These are phyloP conservation scores for Eimeria necatrix DNA, from an alignment of 169 alveolate species.

Conservation along the genomic window DNA sequence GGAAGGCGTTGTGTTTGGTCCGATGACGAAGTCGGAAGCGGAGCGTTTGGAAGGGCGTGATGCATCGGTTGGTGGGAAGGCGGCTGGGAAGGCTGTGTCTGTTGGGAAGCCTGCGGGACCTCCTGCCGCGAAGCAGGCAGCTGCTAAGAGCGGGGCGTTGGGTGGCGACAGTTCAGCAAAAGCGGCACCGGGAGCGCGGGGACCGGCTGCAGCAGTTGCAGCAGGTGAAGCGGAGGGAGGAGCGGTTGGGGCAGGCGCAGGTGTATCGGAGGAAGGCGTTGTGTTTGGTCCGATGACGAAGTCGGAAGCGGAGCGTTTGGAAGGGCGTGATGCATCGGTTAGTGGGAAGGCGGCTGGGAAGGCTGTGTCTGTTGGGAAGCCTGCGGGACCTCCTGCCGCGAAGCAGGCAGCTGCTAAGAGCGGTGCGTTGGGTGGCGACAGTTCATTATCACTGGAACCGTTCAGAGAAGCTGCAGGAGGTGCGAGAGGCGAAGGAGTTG, in stretches of 20 bases:
- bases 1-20: neutral
- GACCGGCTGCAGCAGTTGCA: no score
- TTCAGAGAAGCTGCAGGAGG: neutral
- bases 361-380: no score
- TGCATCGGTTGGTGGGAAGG: neutral
- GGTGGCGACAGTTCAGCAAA: neutral
- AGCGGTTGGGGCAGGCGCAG: neutral
- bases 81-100: neutral
- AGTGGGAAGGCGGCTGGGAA: no score
- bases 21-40: neutral
- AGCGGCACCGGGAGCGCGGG: neutral
- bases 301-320: no score
- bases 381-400: no score
- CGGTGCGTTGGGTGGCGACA: neutral
- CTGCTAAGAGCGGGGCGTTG: neutral
- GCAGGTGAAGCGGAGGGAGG: neutral
- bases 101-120: neutral
- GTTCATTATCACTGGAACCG: no score
- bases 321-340: no score
- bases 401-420: neutral
- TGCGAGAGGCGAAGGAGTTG: neutral
- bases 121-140: neutral
- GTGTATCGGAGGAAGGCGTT: neutral
- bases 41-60: neutral
- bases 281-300: no score